Percentiles rank a stretch among this genome's conserved stretches.
Evolutionary conservation across 2,329 filamentous ascomycete genomes (phyloP).

Genomic region (Cyclaneusma minus): DNA sequence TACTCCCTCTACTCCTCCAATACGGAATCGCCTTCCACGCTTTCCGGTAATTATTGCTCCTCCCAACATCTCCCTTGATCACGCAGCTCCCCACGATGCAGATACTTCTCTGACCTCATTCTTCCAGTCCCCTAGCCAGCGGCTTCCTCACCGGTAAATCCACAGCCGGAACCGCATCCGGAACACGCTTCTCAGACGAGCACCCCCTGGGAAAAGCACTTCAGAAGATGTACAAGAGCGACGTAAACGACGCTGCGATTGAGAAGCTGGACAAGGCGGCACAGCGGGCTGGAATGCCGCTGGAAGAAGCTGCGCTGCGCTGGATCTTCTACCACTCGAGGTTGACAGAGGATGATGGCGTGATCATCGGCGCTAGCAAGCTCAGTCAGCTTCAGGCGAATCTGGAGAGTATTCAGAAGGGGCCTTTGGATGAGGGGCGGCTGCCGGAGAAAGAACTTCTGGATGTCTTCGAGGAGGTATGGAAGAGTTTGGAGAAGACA

Average conservation of each 20-base stretch:
- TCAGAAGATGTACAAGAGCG: slow-evolving; percentile 16
- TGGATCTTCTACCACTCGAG: slow-evolving; percentile 22
- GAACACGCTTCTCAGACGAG: too few species aligned
- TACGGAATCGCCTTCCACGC: slow-evolving; percentile 45
- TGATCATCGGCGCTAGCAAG: slow-evolving; percentile 16
- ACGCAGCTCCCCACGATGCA: too few species aligned
- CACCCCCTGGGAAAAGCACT: too few species aligned
- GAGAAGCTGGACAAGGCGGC: slow-evolving; percentile 22
- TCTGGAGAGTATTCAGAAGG: slow-evolving; percentile 6
- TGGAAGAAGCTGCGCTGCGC: slow-evolving; percentile 26
- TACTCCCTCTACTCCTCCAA: slow-evolving; percentile 39
- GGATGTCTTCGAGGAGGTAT: slow-evolving; percentile 21
- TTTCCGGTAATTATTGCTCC: slow-evolving; percentile 35
- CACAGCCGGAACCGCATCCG: too few species aligned
- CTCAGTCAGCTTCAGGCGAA: slow-evolving; percentile 11
- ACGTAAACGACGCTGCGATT: slow-evolving; percentile 19
- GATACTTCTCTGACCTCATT: too few species aligned
- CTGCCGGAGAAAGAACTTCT: slow-evolving; percentile 25
- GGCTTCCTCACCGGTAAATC: slow-evolving; percentile 28
- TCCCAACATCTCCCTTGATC: slow-evolving; percentile 17
- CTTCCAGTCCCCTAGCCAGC: slow-evolving; percentile 27
- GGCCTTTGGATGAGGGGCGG: slow-evolving; percentile 19
- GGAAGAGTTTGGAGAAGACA: slow-evolving; percentile 22
- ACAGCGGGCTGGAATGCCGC: slow-evolving; percentile 23
- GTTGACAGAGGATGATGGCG: slow-evolving; percentile 18